Evolutionary conservation across 2,329 filamentous ascomycete species (phyloP), one percentile per base, ranked within the genome.

Genomic region (Stagonosporopsis vannaccii): DNA sequence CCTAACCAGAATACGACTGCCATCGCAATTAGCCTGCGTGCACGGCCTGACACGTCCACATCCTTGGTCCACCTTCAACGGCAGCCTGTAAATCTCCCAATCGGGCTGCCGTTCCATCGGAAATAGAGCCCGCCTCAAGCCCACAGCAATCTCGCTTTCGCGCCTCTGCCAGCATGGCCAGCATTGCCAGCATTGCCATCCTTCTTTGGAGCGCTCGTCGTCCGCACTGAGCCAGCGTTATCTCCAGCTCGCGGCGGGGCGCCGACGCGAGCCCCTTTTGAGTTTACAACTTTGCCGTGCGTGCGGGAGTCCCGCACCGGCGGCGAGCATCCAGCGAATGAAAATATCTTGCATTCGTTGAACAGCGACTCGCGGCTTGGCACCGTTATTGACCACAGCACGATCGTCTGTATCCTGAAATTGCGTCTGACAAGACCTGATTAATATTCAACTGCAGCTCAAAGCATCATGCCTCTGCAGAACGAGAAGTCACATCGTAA

Each of bases 1-100:
- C 41, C 54, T 47, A 37, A 58, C 56, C 60, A 60, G 51, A 55
- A 60, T 58, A 56, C 58, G 61, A 46, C 50, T 55, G 33, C 51
- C 52, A 44, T 56, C 42, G 44, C 54, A 58, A 58, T 59, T 59
- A 44, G 56, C 54, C 42, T 64, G 25, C 63, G 65, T 61, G 64
- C 64, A 57, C 63, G 59, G 59, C 45, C 65, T 62, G 61, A 60
- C 66, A 60, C 20, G 42, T 51, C 58, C 64, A 51, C 32, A 49
- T 49, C 53, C 62, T 59, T 56, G 58, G 54, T 56, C 56, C 35
- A 41, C 20, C 51, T 55, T 58, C 65, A 67, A 67, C 65, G 63
- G 60, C 58, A 62, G 62, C 63, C 56, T 66, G 59, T 51, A 49
- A 51, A 63, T 63, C 56, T 41, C 53, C 55, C 43, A 58, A 58